phyloP scores from a whole-genome alignment of 768 basidiomycete genomes.

The Albatrellus ellisii region DNA sequence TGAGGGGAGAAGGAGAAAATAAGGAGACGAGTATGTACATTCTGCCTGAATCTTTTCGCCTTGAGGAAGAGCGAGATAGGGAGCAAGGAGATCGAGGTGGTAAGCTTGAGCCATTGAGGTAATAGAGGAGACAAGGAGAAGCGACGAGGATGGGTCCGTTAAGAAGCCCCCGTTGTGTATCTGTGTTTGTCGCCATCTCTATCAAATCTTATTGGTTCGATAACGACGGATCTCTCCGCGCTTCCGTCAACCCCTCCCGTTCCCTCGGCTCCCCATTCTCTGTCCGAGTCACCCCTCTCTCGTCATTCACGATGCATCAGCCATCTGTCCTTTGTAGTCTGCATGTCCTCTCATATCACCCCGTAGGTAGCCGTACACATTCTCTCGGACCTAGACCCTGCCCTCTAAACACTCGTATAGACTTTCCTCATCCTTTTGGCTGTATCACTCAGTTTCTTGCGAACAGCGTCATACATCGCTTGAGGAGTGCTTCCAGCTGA shows the following conservation, averaged over 20 bases:
- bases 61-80: constrained; percentile 81
- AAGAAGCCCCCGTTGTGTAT: background rate
- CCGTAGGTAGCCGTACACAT: no score
- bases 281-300: no score
- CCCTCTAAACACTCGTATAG: no score
- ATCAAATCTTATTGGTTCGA: background rate
- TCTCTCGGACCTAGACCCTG: no score
- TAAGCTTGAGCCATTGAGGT: constrained; percentile 30
- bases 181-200: background rate
- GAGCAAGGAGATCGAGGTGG: constrained; percentile 77
- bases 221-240: background rate
- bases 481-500: no score
- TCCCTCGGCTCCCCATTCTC: no score
- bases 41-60: constrained; percentile 93
- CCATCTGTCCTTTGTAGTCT: no score
- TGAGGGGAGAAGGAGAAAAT: constrained; percentile 11
- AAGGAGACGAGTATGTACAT: constrained; percentile 34
- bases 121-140: constrained; percentile 5
- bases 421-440: no score
- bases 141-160: background rate
- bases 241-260: background rate
- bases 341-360: no score
- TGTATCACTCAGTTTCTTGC: no score
- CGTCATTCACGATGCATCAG: no score
- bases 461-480: no score